Base-by-base conservation (phyloP, 257 asterid genomes). In the Leonotis leonurus region DNA sequence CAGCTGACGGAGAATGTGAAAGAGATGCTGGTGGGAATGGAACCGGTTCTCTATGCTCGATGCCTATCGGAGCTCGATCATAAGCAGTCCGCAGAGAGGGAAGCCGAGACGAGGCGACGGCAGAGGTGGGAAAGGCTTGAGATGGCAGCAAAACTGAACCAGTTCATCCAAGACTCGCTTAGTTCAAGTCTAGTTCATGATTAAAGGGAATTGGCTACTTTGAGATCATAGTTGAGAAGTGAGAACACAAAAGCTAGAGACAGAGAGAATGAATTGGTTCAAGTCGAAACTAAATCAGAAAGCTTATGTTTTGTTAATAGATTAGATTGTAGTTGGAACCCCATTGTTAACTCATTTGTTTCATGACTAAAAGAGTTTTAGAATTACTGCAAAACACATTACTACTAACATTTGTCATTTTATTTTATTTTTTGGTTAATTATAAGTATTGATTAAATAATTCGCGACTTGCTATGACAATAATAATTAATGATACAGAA, bases 1-100 rank as follows among this genome's bases (percentile, higher is more conserved):
- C 82, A 89, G 58, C 66, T 87, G 37, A 89, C 95, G 0, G 78
- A 82, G 49, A 86, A 83, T 51, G 95, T 89, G 41, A 81, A 81
- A 67, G 86, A 73, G 25, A 86, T 86, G 95, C 72, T 86, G 65
- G 81, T 76, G 61, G 88, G 76, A 66, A 58, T 81, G 80, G 97
- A 87, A 26, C 89, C 94, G 2, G 48, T 26, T 50, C 70, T 84
- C 17, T 89, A 89, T 75, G 53, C 79, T 36, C 77, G 68, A 65
- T 86, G 94, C 75, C 73, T 77, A 16, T 56, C 72, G 2, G 67
- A 76, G 83, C 77, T 89, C 63, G 69, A 76, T 46, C 73, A 36
- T 36, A 56, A 45, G 17, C 76, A 75, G 21, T 69, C 80, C 3
- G 69, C 63, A 2, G 65, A 59, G 5, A 53, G 56, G 11, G 68